Percentiles rank a stretch among this genome's conserved stretches.
Conservation (phyloP, 1,284 basidiomycete genomes). For the Rhodotorula sp. region DNA sequence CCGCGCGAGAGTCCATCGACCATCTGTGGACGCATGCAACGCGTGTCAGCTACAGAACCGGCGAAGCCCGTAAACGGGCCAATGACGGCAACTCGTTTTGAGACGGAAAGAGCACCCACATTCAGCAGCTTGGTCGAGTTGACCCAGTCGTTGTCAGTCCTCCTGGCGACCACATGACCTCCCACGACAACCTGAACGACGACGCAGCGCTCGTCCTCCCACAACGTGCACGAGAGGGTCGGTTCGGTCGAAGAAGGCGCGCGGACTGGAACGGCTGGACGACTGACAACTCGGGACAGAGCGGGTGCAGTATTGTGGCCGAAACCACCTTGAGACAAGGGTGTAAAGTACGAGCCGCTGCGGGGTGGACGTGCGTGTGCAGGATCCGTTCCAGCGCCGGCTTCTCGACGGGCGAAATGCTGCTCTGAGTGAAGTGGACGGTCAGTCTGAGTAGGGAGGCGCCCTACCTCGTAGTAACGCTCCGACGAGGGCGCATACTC, state of each 20-base stretch:
- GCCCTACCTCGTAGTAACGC: too few relatives aligned
- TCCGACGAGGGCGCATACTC: too few relatives aligned
- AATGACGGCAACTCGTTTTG: neutral
- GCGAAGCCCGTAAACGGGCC: too few relatives aligned
- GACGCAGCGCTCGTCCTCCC: slow-evolving; percentile 33
- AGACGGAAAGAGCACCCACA: neutral
- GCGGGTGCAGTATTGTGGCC: neutral
- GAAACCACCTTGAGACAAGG: neutral
- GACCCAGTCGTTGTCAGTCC: slow-evolving; percentile 37
- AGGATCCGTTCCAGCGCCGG: neutral
- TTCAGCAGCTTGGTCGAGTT: slow-evolving; percentile 45
- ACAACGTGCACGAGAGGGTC: slow-evolving; percentile 16
- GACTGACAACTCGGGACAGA: neutral
- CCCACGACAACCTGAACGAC: slow-evolving; percentile 26
- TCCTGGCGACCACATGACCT: slow-evolving; percentile 17
- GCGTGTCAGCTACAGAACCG: too few relatives aligned
- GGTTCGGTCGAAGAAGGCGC: neutral
- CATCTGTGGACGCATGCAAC: neutral
- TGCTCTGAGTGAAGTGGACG: too few relatives aligned
- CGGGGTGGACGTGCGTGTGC: neutral
- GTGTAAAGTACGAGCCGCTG: neutral
- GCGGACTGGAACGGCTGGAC: too few relatives aligned
- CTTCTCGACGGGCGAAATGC: too few relatives aligned
- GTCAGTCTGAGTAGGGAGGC: too few relatives aligned
- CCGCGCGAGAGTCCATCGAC: slow-evolving; percentile 35